These are phyloP conservation scores for Paecilomyces variotii DNA, from an alignment of 2,329 filamentous ascomycete species.

Conservation along the genomic window DNA sequence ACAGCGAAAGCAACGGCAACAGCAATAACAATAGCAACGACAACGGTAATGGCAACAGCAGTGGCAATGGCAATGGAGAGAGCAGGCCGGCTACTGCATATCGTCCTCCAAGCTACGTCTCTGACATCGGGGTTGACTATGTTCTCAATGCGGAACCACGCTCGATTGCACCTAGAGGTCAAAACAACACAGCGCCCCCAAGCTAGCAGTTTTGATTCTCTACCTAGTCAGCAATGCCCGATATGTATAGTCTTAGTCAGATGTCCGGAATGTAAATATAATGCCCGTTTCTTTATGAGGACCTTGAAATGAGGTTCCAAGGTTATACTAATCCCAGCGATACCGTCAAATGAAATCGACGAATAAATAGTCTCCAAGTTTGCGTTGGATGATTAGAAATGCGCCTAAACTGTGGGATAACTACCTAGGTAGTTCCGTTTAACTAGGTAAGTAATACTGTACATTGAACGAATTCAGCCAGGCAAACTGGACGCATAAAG, in stretches of 20 bases:
- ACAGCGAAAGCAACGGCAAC: constrained; percentile 5
- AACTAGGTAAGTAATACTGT: no score
- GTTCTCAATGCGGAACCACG: constrained; percentile 59
- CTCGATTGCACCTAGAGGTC: constrained; percentile 40
- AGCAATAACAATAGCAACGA: constrained; percentile 4
- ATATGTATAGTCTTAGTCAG: neutral
- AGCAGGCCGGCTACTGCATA: constrained; percentile 18
- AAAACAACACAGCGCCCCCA: neutral
- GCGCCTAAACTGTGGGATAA: no score
- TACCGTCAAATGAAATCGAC: neutral
- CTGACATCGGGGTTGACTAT: constrained; percentile 67
- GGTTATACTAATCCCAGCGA: neutral
- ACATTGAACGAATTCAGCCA: no score
- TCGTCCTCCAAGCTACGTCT: constrained; percentile 67
- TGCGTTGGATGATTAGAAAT: no score
- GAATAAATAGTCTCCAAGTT: neutral
- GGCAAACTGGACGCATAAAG: no score
- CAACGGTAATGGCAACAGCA: no score
- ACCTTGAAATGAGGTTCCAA: neutral
- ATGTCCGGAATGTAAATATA: neutral
- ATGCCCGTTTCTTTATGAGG: neutral
- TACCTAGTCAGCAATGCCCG: neutral
- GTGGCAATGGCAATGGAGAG: constrained; percentile 8
- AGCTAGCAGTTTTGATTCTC: neutral
- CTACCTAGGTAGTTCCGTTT: no score